Evolutionary conservation across 768 basidiomycete species (phyloP), one percentile per base, ranked within the genome.

Genomic region (Russula olivacea): DNA sequence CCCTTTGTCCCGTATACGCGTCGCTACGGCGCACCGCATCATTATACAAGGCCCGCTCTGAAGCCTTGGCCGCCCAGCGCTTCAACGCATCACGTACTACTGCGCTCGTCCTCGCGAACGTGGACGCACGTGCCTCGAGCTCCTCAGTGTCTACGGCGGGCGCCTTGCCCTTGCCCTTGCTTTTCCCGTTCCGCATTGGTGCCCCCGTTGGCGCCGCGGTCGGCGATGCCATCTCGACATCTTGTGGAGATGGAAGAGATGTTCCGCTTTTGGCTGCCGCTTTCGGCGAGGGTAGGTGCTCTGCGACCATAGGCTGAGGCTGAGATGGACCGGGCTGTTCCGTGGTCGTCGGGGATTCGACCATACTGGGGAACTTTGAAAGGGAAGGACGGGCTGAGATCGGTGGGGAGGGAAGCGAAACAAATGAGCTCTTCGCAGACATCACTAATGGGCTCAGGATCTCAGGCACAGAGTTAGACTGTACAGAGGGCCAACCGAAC

Each of bases 11-110:
- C 49, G 81, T 80, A 71, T 90, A 90, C 4, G 76, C 77, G 30
- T 87, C 81, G 60, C 86, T 83, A 50, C 82, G 81, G 60, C 73
- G 74, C 62, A 81, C 81, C 0, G 88, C 88, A 55, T 87, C 84
- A 5, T 60, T 60, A 23, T 59, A 66, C 19, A 47, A 47, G 11
- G 41, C 51, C 10, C 67, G 67, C 36, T 69, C 63, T 12, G 56
- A 32, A 15, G 61, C 36, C 36, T 68, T 56, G 25, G 56, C 48
- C 0, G 25, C 38, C 68, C 68, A 69, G 15, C 38, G 55, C 32
- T 52, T 61, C 48, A 69, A 41, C 19, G 50, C 38, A 11, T 41
- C 45, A 21, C 55, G 56, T 38, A 69, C 45, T 7, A 61, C 38
- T 0, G 55, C 41, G 14, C 61, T 58, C 32, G 49, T 65, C 40